Evolutionary conservation across 1,284 basidiomycete genomes (phyloP).

Genomic region (Cutaneotrichosporon sp.): DNA sequence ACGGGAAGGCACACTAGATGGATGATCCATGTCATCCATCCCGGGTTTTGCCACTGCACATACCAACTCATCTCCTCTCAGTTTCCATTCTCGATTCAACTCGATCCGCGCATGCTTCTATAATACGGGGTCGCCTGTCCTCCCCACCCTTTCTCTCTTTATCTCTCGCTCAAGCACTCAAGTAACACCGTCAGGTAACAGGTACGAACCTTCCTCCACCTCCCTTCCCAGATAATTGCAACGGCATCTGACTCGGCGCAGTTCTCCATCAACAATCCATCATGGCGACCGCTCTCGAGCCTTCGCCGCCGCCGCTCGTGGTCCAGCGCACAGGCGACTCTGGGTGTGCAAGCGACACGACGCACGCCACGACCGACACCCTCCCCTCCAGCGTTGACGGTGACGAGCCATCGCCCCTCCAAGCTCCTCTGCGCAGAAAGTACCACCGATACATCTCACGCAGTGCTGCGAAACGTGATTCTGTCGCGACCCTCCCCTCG

Average conservation of each 20-base stretch:
- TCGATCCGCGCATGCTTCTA: not conserved
- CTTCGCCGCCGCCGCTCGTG: not conserved
- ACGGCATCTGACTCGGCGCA: not conserved
- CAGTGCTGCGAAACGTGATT: slow-evolving; percentile 50
- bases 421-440: slow-evolving; percentile 14
- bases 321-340: slow-evolving; percentile 6
- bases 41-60: not conserved
- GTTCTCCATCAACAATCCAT: not conserved
- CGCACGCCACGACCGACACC: slow-evolving; percentile 8
- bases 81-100: not conserved
- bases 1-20: not conserved
- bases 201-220: not conserved
- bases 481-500: slow-evolving; percentile 48
- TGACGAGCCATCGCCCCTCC: not conserved
- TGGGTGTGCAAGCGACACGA: not conserved
- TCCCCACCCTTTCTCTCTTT: not conserved
- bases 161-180: not conserved
- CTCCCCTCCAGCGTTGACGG: not conserved
- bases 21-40: not conserved
- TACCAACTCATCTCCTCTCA: not conserved
- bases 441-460: slow-evolving; percentile 44
- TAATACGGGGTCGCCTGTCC: not conserved
- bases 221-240: not conserved
- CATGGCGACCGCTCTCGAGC: slow-evolving; percentile 3
- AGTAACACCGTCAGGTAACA: not conserved